Evolutionary conservation across 495 filamentous ascomycete species (phyloP).

Genomic region (Penicillium flavigenum): DNA sequence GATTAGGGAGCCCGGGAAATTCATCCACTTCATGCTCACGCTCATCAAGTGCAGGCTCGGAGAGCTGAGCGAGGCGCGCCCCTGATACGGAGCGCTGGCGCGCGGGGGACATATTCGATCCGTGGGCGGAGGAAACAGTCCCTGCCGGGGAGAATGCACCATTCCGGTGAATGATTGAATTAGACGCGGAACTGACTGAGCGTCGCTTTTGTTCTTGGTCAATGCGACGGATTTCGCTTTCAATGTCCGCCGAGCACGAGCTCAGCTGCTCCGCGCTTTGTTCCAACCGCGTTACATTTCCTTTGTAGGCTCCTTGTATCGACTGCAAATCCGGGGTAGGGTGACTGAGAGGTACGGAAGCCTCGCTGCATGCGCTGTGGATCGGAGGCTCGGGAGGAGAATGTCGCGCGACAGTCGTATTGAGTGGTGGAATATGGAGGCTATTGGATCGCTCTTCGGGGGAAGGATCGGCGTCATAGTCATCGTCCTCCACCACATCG

Average conservation of each 20-base stretch:
- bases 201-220: conserved; percentile 71
- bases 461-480: conserved; percentile 43
- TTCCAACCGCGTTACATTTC: conserved; percentile 81
- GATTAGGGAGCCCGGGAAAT: conserved; percentile 21
- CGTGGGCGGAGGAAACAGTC: conserved; percentile 64
- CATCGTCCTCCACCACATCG: conserved; percentile 49
- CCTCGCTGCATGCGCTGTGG: conserved; percentile 59
- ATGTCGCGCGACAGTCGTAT: conserved; percentile 34
- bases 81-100: conserved; percentile 61
- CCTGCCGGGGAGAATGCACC: conserved; percentile 70
- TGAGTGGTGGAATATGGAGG: conserved; percentile 35
- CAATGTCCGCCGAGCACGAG: conserved; percentile 73
- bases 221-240: conserved; percentile 76
- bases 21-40: conserved; percentile 37
- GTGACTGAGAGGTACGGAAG: conserved; percentile 63
- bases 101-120: conserved; percentile 56
- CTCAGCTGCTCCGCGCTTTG: conserved; percentile 79
- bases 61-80: conserved; percentile 50
- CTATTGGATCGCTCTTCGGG: conserved; percentile 27
- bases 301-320: conserved; percentile 68
- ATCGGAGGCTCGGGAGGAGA: conserved; percentile 49
- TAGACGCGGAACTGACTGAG: conserved; percentile 49
- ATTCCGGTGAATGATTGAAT: conserved; percentile 69
- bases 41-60: conserved; percentile 50
- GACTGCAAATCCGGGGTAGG: conserved; percentile 75